Evolutionary conservation across 805 yeast species (phyloP).

Genomic region (Yamadazyma tumulicola): DNA sequence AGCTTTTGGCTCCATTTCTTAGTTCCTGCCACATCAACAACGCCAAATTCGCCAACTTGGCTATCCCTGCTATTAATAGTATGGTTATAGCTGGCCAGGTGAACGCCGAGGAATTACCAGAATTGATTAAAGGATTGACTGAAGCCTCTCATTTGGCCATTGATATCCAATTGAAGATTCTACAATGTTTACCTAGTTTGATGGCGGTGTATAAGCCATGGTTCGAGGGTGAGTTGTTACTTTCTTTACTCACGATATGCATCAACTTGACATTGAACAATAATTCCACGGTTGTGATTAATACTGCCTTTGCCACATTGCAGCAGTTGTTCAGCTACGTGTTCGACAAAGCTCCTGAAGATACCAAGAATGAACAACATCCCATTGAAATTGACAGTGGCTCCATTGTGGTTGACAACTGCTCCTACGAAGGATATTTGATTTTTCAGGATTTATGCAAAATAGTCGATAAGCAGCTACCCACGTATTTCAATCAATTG

Average conservation of each 20-base stretch:
- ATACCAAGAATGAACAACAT: conserved; percentile 10
- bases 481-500: conserved; percentile 49
- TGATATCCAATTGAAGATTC: conserved; percentile 81
- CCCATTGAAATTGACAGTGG: conserved; percentile 39
- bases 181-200: conserved; percentile 78
- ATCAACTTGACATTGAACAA: conserved; percentile 66
- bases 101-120: conserved; percentile 48
- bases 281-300: conserved; percentile 72
- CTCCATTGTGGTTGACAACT: conserved; percentile 43
- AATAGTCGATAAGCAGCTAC: conserved; percentile 55
- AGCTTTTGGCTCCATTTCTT: conserved; percentile 53
- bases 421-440: conserved; percentile 66
- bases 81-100: conserved; percentile 54
- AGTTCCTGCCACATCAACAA: conserved; percentile 71
- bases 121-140: conserved; percentile 61
- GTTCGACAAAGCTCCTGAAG: conserved; percentile 60
- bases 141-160: conserved; percentile 74
- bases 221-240: conserved; percentile 53
- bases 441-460: conserved; percentile 72
- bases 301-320: conserved; percentile 90
- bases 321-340: conserved; percentile 79
- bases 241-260: conserved; percentile 64
- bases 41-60: conserved; percentile 65
- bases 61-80: conserved; percentile 68
- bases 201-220: conserved; percentile 58